Evolutionary conservation across 129 eudicot species (phyloP), one percentile per base, ranked within the genome.

Genomic region (Ambrosia trifida): DNA sequence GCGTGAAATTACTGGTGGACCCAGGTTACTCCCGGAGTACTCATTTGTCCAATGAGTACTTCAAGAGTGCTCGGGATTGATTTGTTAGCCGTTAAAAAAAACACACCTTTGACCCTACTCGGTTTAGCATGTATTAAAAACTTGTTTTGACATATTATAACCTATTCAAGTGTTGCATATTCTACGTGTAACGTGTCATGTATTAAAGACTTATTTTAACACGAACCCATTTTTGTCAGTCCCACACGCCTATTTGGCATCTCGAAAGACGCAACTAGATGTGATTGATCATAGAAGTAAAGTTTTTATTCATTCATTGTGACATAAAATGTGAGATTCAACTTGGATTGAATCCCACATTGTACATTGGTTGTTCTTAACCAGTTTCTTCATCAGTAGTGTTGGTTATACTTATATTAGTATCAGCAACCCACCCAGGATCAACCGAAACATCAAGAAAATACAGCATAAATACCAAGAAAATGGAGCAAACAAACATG

Each of bases 401-500:
- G 9, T 33, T 30, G 7, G 45, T 53, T 30, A 2, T 38, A 9
- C n/a, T n/a, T n/a, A 38, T 40, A 40, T 10, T 40, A 40, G 36
- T 12, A 66, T 75, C 79, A 7, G 67, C 73, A 4, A 71, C 79
- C 81, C 74, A 43, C 11, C 81, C 79, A 41, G 80, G 76, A 52
- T 85, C 87, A 28, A 74, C 64, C 2, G 81, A 67, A 6, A 85
- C 43, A 72, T 91, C 96, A 47, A 91, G 77, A 74, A 83, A 91
- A 72, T 85, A 84, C 43, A 91, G 50, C 84, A 87, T 14, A 51
- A 76, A 71, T 5, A 83, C 95, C 82, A 91, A 58, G 68, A 85
- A 78, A 75, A 84, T 5, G 12, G 83, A 83, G 8, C 85, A 76
- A 38, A 78, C 5, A 20, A 91, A 91, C 97, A 91, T 91, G 11